Base-by-base conservation (phyloP, 768 basidiomycete species). In the Termitomyces sp. region DNA sequence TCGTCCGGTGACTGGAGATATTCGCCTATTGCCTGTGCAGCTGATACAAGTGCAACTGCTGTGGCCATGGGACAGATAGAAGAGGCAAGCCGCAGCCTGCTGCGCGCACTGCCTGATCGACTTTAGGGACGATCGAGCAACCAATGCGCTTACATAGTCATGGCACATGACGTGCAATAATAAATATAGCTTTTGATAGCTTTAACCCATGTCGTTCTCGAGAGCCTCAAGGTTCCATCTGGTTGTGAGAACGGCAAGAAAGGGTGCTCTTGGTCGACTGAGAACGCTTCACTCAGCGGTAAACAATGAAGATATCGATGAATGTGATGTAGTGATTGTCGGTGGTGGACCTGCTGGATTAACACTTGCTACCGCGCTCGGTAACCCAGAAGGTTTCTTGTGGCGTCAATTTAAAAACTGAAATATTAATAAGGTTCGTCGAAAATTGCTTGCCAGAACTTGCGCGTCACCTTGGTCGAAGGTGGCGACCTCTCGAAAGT, bases 301-400 rank as follows among this genome's bases (percentile, higher is more conserved):
- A 4, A 44, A 55, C 14, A 32, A 34, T 24, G 55, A 44, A 41
- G 18, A 49, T n/a, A 54, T 69, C 27, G 74, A 82, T 58, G 81
- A 90, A 37, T 86, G 81, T 62, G 97, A 98, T 69, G 79, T 98
- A 34, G 91, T 96, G 22, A 90, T 98, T 64, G 92, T 98, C 26
- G 96, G 97, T 18, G 97, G 92, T 27, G 96, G 95, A 2, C 94
- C 93, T 26, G 92, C 84, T 4, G 97, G 97, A 4, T 79, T 99
- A 41, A 90, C 94, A 13, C 74, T 99, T 36, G 94, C 94, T 3
- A 85, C 84, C 66, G 92, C 93, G 34, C 77, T 99, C 7, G 82
- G 95, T 96, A 67, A 59, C 82, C 70, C 18, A 53, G 26, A 48
- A 53, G 59, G 12, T 32, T 53, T 10, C 22, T 20, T 56, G 26